Percentiles rank a stretch among this genome's conserved stretches.
These are phyloP conservation scores for Sicyos edulis DNA, from an alignment of 306 rosid genomes.

Conservation along the genomic window DNA sequence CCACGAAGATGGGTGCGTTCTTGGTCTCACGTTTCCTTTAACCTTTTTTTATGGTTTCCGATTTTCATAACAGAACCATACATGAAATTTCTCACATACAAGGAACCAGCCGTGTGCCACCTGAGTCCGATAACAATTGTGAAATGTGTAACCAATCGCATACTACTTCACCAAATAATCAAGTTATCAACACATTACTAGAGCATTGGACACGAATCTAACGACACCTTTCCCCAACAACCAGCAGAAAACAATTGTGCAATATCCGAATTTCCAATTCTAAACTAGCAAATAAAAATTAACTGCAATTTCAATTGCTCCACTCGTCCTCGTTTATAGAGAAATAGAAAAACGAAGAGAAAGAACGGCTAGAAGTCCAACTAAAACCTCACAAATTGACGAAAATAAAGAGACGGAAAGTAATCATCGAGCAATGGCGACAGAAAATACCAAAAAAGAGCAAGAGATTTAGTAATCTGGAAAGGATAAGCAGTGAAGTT, in stretches of 20 bases:
- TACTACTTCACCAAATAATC: background rate
- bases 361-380: background rate
- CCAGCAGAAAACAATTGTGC: background rate
- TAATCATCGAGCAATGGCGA: slow-evolving; percentile 16
- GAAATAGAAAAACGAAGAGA: background rate
- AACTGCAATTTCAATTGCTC: slow-evolving; percentile 10
- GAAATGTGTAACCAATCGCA: background rate
- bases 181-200: background rate
- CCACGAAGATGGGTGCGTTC: too few species aligned
- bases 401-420: background rate
- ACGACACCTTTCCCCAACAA: background rate
- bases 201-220: background rate
- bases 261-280: background rate
- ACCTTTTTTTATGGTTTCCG: too few species aligned
- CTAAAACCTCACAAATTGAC: background rate
- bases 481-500: background rate
- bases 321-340: background rate
- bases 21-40: too few species aligned
- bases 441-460: background rate
- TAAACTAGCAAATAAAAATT: background rate
- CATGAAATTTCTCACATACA: background rate
- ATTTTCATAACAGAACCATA: background rate
- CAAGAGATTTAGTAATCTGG: background rate
- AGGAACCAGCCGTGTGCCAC: background rate
- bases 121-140: background rate